A percentile compares a stretch with the other conserved stretches of the same genome.
Evolutionary conservation across 148 eudicot genomes (phyloP).

Genomic region (Fagopyrum homotropicum): DNA sequence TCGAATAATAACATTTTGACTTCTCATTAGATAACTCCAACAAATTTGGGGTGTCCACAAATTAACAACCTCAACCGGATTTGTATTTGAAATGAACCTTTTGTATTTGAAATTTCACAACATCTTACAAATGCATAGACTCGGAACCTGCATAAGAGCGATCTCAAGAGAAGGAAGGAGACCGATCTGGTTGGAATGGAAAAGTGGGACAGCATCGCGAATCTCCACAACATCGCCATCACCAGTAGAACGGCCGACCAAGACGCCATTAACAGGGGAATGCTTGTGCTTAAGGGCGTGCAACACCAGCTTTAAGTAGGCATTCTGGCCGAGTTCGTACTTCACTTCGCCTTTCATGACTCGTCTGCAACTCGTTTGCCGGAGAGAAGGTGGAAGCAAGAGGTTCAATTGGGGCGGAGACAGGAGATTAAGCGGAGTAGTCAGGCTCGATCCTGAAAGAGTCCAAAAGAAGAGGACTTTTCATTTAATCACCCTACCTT

Average conservation of each 20-base stretch:
- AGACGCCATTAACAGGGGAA: constrained; percentile 8
- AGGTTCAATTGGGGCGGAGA: not conserved
- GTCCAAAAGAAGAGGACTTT: not conserved
- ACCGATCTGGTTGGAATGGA: constrained; percentile 8
- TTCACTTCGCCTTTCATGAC: constrained; percentile 4
- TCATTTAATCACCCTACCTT: not conserved
- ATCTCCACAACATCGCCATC: constrained; percentile 10
- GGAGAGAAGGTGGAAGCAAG: not conserved
- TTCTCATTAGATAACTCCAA: too few relatives aligned
- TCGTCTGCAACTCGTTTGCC: not conserved
- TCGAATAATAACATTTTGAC: too few relatives aligned
- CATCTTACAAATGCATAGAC: too few relatives aligned
- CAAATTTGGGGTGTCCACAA: too few relatives aligned
- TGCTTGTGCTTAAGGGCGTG: constrained; percentile 9
- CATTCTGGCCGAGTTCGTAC: constrained; percentile 7
- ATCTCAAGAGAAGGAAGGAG: constrained; percentile 10
- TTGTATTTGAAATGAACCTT: too few relatives aligned
- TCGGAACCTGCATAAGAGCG: constrained; percentile 4
- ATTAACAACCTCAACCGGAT: too few relatives aligned
- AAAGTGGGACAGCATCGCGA: constrained; percentile 3
- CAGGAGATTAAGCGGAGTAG: not conserved
- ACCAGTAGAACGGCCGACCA: constrained; percentile 16
- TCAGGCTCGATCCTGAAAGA: not conserved
- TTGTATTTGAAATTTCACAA: too few relatives aligned
- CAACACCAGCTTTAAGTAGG: constrained; percentile 7